Evolutionary conservation across 2,329 filamentous ascomycete species (phyloP).

Genomic region (Clonostachys chloroleuca): DNA sequence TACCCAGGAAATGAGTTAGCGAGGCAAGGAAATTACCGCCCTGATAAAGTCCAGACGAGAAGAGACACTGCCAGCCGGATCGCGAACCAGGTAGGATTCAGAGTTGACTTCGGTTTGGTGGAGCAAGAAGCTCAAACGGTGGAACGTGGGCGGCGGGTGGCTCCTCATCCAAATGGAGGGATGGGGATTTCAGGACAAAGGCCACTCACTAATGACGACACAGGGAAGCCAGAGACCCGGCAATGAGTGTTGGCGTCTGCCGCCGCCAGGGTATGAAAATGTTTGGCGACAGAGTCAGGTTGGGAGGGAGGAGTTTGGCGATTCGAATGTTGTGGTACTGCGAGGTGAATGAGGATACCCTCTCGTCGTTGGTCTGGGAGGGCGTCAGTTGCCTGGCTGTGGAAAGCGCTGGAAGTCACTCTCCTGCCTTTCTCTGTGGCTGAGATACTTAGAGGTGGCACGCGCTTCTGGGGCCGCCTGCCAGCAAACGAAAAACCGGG

Average conservation of each 20-base stretch:
- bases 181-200: not conserved
- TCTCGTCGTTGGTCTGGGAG: slow-evolving; percentile 1
- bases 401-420: slow-evolving; percentile 5
- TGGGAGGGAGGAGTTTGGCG: not conserved
- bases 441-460: not conserved
- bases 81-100: no score
- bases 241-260: not conserved
- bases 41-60: no score
- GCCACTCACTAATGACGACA: slow-evolving; percentile 2
- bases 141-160: not conserved
- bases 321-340: not conserved
- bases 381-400: not conserved
- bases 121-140: no score
- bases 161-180: slow-evolving; percentile 1
- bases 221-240: not conserved
- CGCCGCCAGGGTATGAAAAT: not conserved
- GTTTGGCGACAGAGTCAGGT: not conserved
- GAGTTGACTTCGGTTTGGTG: no score
- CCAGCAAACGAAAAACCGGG: no score
- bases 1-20: no score
- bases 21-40: no score
- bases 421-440: not conserved
- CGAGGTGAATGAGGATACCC: not conserved
- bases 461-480: no score
- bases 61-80: no score